Conservation (phyloP, 1,284 basidiomycete genomes). For the Cystobasidium slooffiae region DNA sequence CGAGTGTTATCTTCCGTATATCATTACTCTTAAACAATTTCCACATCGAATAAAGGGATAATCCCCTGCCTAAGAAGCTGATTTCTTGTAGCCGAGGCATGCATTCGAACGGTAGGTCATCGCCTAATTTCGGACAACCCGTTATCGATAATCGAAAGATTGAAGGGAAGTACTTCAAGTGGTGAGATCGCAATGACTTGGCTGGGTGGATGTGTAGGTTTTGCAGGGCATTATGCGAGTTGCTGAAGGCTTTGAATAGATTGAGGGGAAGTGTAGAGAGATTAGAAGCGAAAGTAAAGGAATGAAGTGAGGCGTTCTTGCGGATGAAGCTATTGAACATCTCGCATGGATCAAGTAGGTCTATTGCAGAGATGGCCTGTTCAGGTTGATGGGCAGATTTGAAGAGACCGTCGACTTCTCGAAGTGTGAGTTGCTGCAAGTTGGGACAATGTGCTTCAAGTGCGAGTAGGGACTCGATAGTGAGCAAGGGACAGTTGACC, state of each 20-base stretch:
- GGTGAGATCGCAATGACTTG: neutral
- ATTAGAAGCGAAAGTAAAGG: neutral
- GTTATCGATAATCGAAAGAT: constrained; percentile 16
- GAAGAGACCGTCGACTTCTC: constrained; percentile 24
- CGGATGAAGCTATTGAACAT: neutral
- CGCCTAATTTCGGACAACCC: constrained; percentile 9
- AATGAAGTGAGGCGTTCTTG: neutral
- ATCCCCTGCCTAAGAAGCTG: constrained; percentile 24
- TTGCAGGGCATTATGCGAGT: neutral
- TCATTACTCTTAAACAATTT: constrained; percentile 9
- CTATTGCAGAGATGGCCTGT: neutral
- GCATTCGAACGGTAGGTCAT: constrained; percentile 18
- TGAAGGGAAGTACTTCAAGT: constrained; percentile 16
- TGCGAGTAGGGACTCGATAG: neutral
- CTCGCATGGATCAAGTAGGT: neutral
- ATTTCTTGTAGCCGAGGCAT: constrained; percentile 30
- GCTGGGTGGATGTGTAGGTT: neutral
- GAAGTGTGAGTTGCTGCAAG: neutral
- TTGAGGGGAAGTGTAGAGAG: constrained; percentile 4
- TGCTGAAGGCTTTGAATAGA: constrained; percentile 10
- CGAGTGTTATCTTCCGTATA: constrained; percentile 30
- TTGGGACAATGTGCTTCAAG: constrained; percentile 6
- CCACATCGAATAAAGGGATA: neutral
- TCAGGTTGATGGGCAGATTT: neutral
- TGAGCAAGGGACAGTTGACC: constrained; percentile 18